phyloP scores from a whole-genome alignment of 495 filamentous ascomycete genomes.

The Tetracladium setigerum region DNA sequence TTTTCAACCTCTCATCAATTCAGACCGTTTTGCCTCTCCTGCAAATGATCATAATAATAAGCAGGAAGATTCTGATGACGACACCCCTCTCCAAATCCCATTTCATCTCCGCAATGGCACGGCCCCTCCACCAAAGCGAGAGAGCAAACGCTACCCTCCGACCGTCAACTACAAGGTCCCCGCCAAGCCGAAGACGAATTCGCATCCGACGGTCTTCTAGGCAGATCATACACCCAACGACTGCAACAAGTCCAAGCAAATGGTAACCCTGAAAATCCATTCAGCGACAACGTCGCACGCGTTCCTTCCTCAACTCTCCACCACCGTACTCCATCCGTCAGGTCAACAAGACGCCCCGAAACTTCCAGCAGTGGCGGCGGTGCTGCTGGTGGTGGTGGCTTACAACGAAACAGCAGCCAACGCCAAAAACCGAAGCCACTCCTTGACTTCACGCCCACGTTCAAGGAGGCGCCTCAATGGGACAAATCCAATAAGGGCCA shows the following conservation, averaged over 20 bases:
- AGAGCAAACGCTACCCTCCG: conserved; percentile 34
- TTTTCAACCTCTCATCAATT: conserved; percentile 48
- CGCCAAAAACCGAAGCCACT: conserved; percentile 50
- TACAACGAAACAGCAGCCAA: conserved; percentile 24
- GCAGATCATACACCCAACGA: conserved; percentile 55
- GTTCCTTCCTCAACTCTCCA: conserved; percentile 22
- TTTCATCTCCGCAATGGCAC: conserved; percentile 21
- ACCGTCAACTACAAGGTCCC: conserved; percentile 17
- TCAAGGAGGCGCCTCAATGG: conserved; percentile 67
- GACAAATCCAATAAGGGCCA: conserved; percentile 55
- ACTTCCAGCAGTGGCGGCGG: conserved; percentile 10
- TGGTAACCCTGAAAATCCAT: conserved; percentile 24
- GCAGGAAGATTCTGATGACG: conserved; percentile 17
- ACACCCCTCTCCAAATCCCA: conserved; percentile 18
- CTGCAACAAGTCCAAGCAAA: conserved; percentile 36
- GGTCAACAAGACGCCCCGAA: conserved; percentile 8
- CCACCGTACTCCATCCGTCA: conserved; percentile 9
- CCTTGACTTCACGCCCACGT: conserved; percentile 68
- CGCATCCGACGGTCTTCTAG: conserved; percentile 49
- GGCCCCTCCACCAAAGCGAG: conserved; percentile 20
- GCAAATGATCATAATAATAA: not conserved
- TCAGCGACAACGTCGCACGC: conserved; percentile 34
- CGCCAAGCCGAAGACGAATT: conserved; percentile 38
- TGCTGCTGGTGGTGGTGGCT: conserved; percentile 3
- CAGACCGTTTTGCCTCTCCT: conserved; percentile 34